Conservation (phyloP, 139 green algal species). For the Chlamydomonas incerta region DNA sequence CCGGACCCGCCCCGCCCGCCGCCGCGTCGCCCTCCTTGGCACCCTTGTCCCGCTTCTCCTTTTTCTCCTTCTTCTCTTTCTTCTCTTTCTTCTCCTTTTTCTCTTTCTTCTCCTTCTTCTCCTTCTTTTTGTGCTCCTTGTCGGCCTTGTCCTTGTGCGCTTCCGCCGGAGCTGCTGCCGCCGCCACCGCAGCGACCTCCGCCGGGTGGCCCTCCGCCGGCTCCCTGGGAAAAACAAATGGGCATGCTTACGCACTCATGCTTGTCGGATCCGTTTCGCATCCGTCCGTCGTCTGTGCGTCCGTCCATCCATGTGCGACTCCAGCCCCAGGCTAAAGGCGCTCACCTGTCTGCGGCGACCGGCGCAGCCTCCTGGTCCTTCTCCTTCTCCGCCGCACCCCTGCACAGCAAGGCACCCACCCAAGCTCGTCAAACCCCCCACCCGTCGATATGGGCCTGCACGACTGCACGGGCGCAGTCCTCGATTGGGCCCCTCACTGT, state of each 20-base stretch:
- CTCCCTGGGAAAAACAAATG: not conserved
- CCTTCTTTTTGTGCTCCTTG: slow-evolving; percentile 9
- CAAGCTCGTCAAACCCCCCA: too few species aligned
- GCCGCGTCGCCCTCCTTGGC: not conserved
- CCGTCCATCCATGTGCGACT: too few species aligned
- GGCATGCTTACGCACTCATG: too few species aligned
- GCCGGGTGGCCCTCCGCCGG: not conserved
- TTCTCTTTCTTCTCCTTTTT: slow-evolving; percentile 41
- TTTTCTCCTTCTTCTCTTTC: slow-evolving; percentile 43
- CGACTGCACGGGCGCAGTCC: too few species aligned
- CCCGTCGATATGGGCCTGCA: too few species aligned
- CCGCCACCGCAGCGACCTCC: not conserved
- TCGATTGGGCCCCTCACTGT: not conserved
- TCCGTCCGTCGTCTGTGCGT: too few species aligned
- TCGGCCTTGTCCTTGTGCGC: not conserved
- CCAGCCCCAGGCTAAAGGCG: too few species aligned
- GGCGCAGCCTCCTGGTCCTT: too few species aligned
- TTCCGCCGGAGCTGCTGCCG: not conserved
- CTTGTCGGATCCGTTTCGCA: too few species aligned
- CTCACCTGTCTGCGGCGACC: too few species aligned
- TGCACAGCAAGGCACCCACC: too few species aligned
- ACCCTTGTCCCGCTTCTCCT: slow-evolving; percentile 11
- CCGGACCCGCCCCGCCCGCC: not conserved
- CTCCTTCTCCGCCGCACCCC: too few species aligned
- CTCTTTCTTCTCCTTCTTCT: slow-evolving; percentile 21